A percentile compares a stretch with the other conserved stretches of the same genome.
Evolutionary conservation across 106 monocot species (phyloP).

Genomic region (Ottelia alismoides): DNA sequence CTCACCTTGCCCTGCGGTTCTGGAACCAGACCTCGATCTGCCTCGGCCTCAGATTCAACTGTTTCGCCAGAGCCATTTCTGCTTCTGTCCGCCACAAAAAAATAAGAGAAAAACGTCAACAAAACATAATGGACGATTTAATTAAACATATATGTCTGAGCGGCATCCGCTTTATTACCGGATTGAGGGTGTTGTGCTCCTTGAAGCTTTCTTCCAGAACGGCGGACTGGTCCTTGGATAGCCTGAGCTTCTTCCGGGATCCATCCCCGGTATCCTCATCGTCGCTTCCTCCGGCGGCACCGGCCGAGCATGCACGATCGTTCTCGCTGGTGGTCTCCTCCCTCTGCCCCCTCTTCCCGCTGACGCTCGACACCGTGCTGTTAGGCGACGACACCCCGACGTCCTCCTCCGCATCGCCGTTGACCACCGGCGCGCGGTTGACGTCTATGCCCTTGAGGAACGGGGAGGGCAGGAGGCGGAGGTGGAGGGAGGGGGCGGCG

Average conservation of each 20-base stretch:
- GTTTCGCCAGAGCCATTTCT: slow-evolving; percentile 12
- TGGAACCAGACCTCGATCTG: slow-evolving; percentile 15
- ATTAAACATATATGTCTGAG: neutral
- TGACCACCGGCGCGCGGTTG: neutral
- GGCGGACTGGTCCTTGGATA: slow-evolving; percentile 22
- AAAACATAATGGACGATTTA: neutral
- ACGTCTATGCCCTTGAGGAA: slow-evolving; percentile 2
- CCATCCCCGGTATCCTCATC: slow-evolving; percentile 17
- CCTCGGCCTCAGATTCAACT: slow-evolving; percentile 7
- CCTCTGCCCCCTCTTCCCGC: slow-evolving; percentile 5
- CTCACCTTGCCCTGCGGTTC: slow-evolving; percentile 6
- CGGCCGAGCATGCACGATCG: slow-evolving; percentile 3
- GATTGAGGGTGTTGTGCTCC: slow-evolving; percentile 22
- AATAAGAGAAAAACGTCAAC: neutral
- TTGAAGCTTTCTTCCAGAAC: slow-evolving; percentile 23
- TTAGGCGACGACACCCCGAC: slow-evolving; percentile 9
- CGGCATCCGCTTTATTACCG: slow-evolving; percentile 1
- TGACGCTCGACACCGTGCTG: slow-evolving; percentile 18
- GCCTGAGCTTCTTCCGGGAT: slow-evolving; percentile 17
- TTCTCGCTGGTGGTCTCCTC: slow-evolving; percentile 5
- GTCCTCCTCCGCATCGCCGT: slow-evolving; percentile 6
- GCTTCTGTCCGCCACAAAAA: slow-evolving; percentile 9
- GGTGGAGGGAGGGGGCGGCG: too few species aligned
- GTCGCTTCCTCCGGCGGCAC: slow-evolving; percentile 9
- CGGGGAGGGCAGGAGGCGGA: too few species aligned